These are phyloP conservation scores for Oryza officinalis DNA, from an alignment of 176 grass and related monocot genomes.

Conservation along the genomic window DNA sequence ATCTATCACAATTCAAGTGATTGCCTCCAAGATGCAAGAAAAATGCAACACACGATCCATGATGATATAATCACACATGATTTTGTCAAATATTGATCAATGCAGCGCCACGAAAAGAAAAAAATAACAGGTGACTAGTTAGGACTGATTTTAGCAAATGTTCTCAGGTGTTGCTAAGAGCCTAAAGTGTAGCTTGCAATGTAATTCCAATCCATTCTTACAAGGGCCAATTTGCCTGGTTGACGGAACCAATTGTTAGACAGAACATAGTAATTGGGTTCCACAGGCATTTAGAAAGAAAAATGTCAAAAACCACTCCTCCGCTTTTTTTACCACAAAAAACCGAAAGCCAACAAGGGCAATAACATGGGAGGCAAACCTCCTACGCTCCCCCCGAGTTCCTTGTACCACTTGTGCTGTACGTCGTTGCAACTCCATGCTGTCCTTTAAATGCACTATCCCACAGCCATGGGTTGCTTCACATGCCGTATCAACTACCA, in stretches of 20 bases:
- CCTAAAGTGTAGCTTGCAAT: neutral
- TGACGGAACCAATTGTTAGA: neutral
- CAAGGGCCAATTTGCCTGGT: neutral
- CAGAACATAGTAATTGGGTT: neutral
- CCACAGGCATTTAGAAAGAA: neutral
- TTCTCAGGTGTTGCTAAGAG: neutral
- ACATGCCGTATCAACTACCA: too few species aligned
- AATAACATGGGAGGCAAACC: neutral
- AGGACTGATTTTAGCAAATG: neutral
- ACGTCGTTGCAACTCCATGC: neutral
- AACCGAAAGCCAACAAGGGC: neutral
- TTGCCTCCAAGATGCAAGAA: neutral
- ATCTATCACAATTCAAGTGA: conserved; percentile 8
- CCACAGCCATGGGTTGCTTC: neutral
- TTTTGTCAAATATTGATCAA: neutral
- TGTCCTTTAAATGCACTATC: neutral
- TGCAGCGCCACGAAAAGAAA: neutral
- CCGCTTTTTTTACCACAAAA: neutral
- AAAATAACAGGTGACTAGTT: neutral
- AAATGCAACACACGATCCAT: neutral
- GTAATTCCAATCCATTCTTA: neutral
- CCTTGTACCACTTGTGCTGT: neutral
- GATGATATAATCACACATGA: conserved; percentile 7
- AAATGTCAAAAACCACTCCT: neutral
- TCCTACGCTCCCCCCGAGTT: neutral